Evolutionary conservation across 345 rosid species (phyloP), one percentile per base, ranked within the genome.

Genomic region (Reutealis trisperma): DNA sequence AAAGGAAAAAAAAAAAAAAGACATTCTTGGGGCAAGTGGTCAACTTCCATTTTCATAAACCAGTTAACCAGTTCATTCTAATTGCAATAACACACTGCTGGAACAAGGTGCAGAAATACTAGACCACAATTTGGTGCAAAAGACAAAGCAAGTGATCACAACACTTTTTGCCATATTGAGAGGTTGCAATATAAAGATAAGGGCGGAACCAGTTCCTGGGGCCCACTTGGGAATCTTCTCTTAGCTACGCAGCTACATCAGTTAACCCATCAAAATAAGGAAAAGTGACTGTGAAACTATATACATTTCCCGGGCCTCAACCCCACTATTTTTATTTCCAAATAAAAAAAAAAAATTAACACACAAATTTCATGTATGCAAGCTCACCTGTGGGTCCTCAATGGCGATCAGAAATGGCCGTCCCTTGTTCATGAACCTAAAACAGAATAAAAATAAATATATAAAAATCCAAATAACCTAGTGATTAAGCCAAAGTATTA

Each of bases 301-400:
- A 57, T 24, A 19, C 9, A 13, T 27, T 42, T 68, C 9, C 14
- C 41, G 6, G 47, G 70, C 34, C 55, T 73, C 30, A 65, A 52
- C 12, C 22, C 37, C 18, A 64, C 34, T 62, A n/a, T 37, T 45
- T 74, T 52, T 55, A n/a, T 79, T 70, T 67, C 67, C 71, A 45
- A 76, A 54, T 0, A 51, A 0, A 54, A 54, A 3, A 51, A 0
- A 54, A 8, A 18, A 67, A 55, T n/a, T 47, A 70, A 13, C 18
- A 49, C 10, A 27, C 24, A 11, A 81, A 72, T 37, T 24, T 63
- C 49, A 47, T 2, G 60, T 63, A 32, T 30, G 72, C 51, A 80
- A 71, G 67, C 67, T 74, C 60, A 93, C 99, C 98, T 93, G 96
- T 80, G 99, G 98, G 63, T 95, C 99, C 83, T 95, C 96, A 21